Evolutionary conservation across 148 eudicot genomes (phyloP).

Genomic region (Amaranthus palmeri): DNA sequence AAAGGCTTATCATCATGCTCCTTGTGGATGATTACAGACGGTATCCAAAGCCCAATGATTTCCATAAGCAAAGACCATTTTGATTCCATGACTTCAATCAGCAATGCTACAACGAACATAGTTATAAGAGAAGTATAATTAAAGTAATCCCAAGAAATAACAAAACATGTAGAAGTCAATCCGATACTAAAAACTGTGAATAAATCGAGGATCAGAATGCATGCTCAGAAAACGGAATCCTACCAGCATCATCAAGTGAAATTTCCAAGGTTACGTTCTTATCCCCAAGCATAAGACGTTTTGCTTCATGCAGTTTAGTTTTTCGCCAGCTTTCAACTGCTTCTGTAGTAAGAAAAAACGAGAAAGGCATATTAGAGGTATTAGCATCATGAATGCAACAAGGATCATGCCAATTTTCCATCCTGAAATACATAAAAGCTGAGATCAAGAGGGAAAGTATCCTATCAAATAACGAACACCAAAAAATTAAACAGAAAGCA

Average conservation of each 20-base stretch:
- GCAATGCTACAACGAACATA: conserved; percentile 35
- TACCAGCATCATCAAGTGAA: conserved; percentile 65
- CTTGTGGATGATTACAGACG: conserved; percentile 39
- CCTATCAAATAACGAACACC: neutral
- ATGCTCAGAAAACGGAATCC: conserved; percentile 5
- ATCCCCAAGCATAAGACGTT: conserved; percentile 31
- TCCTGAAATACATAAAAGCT: neutral
- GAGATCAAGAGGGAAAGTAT: conserved; percentile 1
- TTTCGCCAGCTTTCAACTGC: conserved; percentile 71
- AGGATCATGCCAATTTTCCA: neutral
- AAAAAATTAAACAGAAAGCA: neutral
- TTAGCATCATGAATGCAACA: neutral
- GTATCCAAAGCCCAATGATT: conserved; percentile 82
- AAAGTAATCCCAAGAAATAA: neutral
- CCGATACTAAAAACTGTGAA: neutral
- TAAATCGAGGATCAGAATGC: neutral
- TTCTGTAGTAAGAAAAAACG: conserved; percentile 38
- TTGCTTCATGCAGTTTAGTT: conserved; percentile 54
- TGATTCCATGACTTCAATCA: conserved; percentile 52
- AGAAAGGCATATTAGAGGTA: conserved; percentile 9
- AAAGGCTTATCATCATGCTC: conserved; percentile 86
- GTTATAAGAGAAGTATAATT: neutral
- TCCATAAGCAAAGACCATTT: conserved; percentile 62
- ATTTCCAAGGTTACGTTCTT: conserved; percentile 35
- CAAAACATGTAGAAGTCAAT: neutral